Base-by-base conservation (phyloP, 2,329 filamentous ascomycete species). In the Pseudocercospora musae region DNA sequence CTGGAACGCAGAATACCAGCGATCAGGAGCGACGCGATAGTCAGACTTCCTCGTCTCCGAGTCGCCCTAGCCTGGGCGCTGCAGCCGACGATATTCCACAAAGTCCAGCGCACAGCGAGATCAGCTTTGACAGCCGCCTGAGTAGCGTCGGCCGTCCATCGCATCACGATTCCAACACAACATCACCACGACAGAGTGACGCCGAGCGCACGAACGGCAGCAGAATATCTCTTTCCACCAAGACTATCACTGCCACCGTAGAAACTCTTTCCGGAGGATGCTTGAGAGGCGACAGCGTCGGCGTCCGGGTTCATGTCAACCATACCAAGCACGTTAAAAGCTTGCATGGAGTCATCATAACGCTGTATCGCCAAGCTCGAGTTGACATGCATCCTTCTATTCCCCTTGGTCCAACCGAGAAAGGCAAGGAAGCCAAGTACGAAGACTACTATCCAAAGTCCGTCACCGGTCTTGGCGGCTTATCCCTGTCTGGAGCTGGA, bases 261-360 rank as follows among this genome's bases (percentile, higher is more conserved):
- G 91, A 96, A 74, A 80, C 96, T 21, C 80, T 90, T 31, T 91
- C 89, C 73, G 89, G 90, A 11, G 95, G 93, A 18, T 96, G 89
- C 73, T 80, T 98, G 13, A 88, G 92, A 0, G 95, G 95, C 15
- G 95, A 98, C 70, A 85, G 85, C 23, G 82, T 98, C 48, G 87
- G 91, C 0, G 84, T 98, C 58, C 89, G 86, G 70, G 88, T 98
- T 57, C 87, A 85, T 0, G 88, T 99, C 63, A 89, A 92, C 66
- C 95, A 98, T 74, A 94, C 89, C 63, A 96, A 96, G 75, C 85
- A 88, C 62, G 86, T 98, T 72, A 92, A 94, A 78, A 98, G 92
- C 74, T 84, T 96, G 78, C 90, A 94, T 69, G 94, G 95, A 7
- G 89, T 98, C 53, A 95, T 98, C 64, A 87, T 96, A 50, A 98